These are phyloP conservation scores for Candida rishiriensis DNA, from an alignment of 805 yeast genomes.

Conservation along the genomic window DNA sequence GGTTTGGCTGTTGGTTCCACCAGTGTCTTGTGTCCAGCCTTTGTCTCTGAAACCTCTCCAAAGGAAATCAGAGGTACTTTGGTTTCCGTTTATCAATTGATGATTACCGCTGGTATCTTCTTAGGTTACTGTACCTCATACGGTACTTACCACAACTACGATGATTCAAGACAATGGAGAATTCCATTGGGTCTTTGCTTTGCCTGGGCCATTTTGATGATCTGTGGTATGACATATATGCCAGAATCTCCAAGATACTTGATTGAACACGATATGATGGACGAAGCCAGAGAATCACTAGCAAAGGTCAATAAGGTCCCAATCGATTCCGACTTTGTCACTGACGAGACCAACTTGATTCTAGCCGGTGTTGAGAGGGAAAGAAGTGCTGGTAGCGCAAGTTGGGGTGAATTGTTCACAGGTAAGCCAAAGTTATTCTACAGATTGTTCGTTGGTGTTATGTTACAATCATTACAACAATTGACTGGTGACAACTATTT, in stretches of 20 bases:
- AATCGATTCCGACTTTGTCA: slow-evolving; percentile 49
- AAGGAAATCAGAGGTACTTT: slow-evolving; percentile 66
- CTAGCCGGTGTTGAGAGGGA: slow-evolving; percentile 61
- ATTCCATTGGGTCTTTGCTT: slow-evolving; percentile 52
- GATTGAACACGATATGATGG: slow-evolving; percentile 43
- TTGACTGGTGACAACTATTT: slow-evolving; percentile 69
- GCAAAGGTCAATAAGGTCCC: slow-evolving; percentile 55
- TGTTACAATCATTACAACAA: slow-evolving; percentile 64
- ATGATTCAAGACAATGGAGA: slow-evolving; percentile 60
- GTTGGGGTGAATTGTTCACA: slow-evolving; percentile 58
- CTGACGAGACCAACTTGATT: slow-evolving; percentile 47
- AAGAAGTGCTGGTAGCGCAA: slow-evolving; percentile 56
- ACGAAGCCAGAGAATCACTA: slow-evolving; percentile 51
- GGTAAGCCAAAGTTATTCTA: slow-evolving; percentile 60
- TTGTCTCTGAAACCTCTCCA: slow-evolving; percentile 68
- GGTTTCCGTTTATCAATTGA: slow-evolving; percentile 65
- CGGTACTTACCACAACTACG: slow-evolving; percentile 51
- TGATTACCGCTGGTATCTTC: slow-evolving; percentile 67
- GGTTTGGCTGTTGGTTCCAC: slow-evolving; percentile 55
- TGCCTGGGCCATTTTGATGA: slow-evolving; percentile 49
- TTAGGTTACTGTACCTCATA: slow-evolving; percentile 64
- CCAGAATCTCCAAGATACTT: slow-evolving; percentile 71
- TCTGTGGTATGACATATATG: slow-evolving; percentile 49
- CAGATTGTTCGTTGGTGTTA: slow-evolving; percentile 53
- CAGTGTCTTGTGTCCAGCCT: slow-evolving; percentile 49